Evolutionary conservation across 2,329 filamentous ascomycete genomes (phyloP), one percentile per base, ranked within the genome.

Genomic region (Alternaria sp.): DNA sequence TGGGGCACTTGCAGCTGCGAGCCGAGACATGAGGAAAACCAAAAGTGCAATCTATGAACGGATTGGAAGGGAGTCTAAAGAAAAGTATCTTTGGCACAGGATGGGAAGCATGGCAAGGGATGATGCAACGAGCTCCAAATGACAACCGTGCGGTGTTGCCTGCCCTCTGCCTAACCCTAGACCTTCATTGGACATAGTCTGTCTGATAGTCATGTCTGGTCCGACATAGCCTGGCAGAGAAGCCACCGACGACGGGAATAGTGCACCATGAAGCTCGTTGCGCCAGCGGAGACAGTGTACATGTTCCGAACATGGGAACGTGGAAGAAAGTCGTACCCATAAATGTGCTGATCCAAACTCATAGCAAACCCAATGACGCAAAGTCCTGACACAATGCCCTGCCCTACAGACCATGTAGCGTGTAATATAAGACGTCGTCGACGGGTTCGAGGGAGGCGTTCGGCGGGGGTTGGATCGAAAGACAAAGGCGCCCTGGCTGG

Each of bases 311-410:
- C 55, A 69, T 61, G 62, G 52, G 59, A 52, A 60, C 51, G 52
- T 57, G 62, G 63, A 69, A 70, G 63, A 63, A 67, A 64, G 47
- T 47, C 76, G 57, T 80, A 80, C 78, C 77, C 78, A 78, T 78
- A 74, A 69, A 75, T 76, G 43, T 77, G 73, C 63, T 78, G 76
- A 71, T 78, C 77, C 74, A 78, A 64, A 76, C 72, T 79, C 78
- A 80, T 80, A 77, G 73, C 77, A 76, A 69, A 66, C 65, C 67
- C 62, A 62, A 64, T 75, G 65, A 68, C 65, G 73, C 67, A 63
- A 59, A 65, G 56, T 66, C 46, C 46, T 49, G 32, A 49, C 32
- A 49, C 46, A 49, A 49, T 49, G 20, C 57, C 61, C 63, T 62
- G 54, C 59, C 67, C 62, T 68, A 64, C 63, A 69, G 66, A 71